phyloP scores from a whole-genome alignment of 331 rosid species.

The Dryas integrifolia region DNA sequence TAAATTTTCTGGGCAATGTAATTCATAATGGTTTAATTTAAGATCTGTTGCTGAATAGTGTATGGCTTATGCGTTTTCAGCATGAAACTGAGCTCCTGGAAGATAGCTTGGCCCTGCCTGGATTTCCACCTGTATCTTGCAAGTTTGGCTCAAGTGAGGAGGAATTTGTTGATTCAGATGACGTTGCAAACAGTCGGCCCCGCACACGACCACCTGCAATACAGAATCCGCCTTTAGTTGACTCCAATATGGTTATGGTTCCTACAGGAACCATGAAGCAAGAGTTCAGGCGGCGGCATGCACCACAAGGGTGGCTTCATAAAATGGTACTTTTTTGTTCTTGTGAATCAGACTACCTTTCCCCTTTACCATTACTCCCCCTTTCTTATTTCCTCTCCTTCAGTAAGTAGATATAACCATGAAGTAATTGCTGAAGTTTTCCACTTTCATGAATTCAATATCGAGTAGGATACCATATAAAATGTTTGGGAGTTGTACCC shows the following conservation, averaged over 20 bases:
- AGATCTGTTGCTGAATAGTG: slow-evolving; percentile 16
- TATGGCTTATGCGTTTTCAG: slow-evolving; percentile 39
- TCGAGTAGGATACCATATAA: not conserved
- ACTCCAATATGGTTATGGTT: slow-evolving; percentile 47
- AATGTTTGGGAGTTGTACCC: not conserved
- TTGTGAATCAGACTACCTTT: slow-evolving; percentile 1
- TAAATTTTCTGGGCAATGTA: not conserved
- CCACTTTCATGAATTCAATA: not conserved
- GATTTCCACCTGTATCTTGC: slow-evolving; percentile 57
- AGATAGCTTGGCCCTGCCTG: slow-evolving; percentile 74
- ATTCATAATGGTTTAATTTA: slow-evolving; percentile 15
- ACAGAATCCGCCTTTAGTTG: slow-evolving; percentile 45
- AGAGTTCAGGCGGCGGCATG: slow-evolving; percentile 62
- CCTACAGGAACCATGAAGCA: slow-evolving; percentile 55
- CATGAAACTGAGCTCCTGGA: slow-evolving; percentile 85
- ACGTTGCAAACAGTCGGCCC: slow-evolving; percentile 49
- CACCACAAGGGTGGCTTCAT: slow-evolving; percentile 85
- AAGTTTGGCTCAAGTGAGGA: slow-evolving; percentile 80
- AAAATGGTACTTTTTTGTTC: slow-evolving; percentile 53
- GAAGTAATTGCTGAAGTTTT: not conserved
- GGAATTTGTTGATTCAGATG: slow-evolving; percentile 76
- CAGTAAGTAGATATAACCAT: not conserved
- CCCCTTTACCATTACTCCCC: not conserved
- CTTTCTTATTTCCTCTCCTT: not conserved
- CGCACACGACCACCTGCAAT: slow-evolving; percentile 44